A percentile compares a stretch with the other conserved stretches of the same genome.
These are phyloP conservation scores for Geranium incanum DNA, from an alignment of 441 rosid species.

Conservation along the genomic window DNA sequence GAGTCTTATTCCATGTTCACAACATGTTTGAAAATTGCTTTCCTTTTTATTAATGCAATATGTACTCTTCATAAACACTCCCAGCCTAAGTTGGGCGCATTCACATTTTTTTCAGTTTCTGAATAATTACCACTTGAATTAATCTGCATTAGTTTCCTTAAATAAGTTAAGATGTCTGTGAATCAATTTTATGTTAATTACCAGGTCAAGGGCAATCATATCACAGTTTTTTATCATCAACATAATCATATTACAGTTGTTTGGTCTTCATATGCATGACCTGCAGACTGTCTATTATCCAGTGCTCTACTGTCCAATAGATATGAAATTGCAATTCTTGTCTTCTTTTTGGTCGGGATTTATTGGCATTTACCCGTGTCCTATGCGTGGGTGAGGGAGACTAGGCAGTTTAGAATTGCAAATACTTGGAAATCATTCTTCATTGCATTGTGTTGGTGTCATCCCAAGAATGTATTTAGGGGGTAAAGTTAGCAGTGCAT, in stretches of 20 bases:
- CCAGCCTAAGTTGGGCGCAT: conserved; percentile 3
- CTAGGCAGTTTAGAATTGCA: too few relatives aligned
- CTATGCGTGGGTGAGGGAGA: too few relatives aligned
- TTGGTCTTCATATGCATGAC: not conserved
- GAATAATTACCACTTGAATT: not conserved
- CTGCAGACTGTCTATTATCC: not conserved
- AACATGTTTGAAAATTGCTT: not conserved
- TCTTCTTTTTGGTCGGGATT: too few relatives aligned
- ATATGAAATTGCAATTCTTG: too few relatives aligned
- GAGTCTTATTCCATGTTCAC: not conserved
- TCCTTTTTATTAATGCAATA: not conserved
- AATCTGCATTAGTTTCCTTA: conserved; percentile 1
- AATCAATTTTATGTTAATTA: not conserved
- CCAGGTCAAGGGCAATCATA: not conserved
- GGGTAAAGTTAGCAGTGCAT: too few relatives aligned
- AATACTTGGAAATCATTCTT: too few relatives aligned
- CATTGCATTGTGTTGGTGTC: too few relatives aligned
- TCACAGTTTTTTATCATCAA: not conserved
- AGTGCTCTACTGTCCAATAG: too few relatives aligned
- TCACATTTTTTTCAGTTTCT: not conserved
- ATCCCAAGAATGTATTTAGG: too few relatives aligned
- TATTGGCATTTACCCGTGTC: too few relatives aligned
- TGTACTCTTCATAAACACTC: not conserved
- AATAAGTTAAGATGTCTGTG: not conserved
- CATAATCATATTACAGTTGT: not conserved